phyloP scores from a whole-genome alignment of 2,329 filamentous ascomycete species.

The Arachnopeziza araneosa region DNA sequence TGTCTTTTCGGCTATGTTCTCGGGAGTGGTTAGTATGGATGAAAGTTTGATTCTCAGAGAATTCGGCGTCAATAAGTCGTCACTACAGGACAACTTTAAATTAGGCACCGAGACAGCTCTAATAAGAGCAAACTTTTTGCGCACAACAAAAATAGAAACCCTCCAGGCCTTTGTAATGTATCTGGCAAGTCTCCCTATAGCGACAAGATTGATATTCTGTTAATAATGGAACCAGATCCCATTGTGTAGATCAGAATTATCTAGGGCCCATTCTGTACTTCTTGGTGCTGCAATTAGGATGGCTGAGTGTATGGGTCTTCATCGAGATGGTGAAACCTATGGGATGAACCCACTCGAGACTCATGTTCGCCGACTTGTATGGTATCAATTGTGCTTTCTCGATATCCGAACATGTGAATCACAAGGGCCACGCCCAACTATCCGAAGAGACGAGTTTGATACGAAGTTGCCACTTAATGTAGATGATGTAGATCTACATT shows the following conservation, averaged over 20 bases:
- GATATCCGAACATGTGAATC: conserved; percentile 71
- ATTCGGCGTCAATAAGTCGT: conserved; percentile 50
- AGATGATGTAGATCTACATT: conserved; percentile 57
- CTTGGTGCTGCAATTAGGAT: conserved; percentile 67
- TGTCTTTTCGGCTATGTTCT: conserved; percentile 65
- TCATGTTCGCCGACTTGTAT: conserved; percentile 65
- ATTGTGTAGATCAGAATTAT: conserved; percentile 66
- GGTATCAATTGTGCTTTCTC: conserved; percentile 74
- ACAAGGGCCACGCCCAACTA: conserved; percentile 65
- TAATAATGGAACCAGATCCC: conserved; percentile 47
- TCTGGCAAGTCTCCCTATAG: conserved; percentile 44
- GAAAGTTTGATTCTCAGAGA: conserved; percentile 46
- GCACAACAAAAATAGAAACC: conserved; percentile 67
- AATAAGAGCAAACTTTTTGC: conserved; percentile 63
- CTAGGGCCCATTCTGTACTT: conserved; percentile 66
- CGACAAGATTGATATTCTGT: neutral
- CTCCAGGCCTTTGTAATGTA: conserved; percentile 75
- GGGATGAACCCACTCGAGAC: conserved; percentile 62
- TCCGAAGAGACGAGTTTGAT: conserved; percentile 70
- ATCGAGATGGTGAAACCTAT: conserved; percentile 60
- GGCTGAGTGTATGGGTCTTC: conserved; percentile 72
- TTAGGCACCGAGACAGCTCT: conserved; percentile 63
- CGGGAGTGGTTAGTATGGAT: conserved; percentile 60
- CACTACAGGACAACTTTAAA: conserved; percentile 57
- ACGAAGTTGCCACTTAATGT: conserved; percentile 67